Percentiles rank a stretch among this genome's conserved stretches.
Evolutionary conservation across 2,329 filamentous ascomycete genomes (phyloP).

Genomic region (Penicillium sp.): DNA sequence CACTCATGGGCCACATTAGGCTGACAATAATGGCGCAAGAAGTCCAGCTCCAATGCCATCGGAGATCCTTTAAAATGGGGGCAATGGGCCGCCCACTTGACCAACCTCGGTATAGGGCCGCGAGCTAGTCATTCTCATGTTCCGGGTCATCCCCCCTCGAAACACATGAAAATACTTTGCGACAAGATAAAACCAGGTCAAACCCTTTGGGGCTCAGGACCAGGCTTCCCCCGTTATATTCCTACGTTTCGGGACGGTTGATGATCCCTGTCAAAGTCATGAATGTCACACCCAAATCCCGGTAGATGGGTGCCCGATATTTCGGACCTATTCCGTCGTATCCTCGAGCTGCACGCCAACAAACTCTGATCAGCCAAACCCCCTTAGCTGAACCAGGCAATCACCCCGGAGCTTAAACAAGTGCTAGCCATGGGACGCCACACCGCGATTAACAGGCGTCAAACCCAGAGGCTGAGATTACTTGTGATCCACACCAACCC

Average conservation of each 20-base stretch:
- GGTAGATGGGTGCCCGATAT: background rate
- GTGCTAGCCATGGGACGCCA: slow-evolving; percentile 6
- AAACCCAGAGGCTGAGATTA: slow-evolving; percentile 4
- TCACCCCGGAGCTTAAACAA: slow-evolving; percentile 10
- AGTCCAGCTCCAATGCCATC: slow-evolving; percentile 10
- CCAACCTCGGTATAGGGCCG: background rate
- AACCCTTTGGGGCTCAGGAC: background rate
- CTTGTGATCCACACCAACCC: slow-evolving; percentile 5
- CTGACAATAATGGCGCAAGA: slow-evolving; percentile 2
- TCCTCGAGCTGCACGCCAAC: background rate
- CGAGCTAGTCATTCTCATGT: background rate
- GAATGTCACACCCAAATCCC: slow-evolving; percentile 10
- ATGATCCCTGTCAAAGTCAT: slow-evolving; percentile 8
- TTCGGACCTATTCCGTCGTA: slow-evolving; percentile 5
- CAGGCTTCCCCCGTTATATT: background rate
- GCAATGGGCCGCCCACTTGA: background rate
- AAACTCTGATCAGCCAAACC: background rate
- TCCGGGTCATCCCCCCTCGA: background rate
- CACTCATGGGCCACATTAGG: slow-evolving; percentile 5
- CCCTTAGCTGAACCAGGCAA: background rate
- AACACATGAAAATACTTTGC: background rate
- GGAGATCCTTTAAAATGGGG: slow-evolving; percentile 16
- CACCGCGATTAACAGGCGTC: slow-evolving; percentile 5
- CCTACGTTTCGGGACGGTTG: slow-evolving; percentile 1
- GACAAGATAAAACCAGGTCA: background rate